Conservation (phyloP, 306 rosid genomes). For the Hippophae tibetana region DNA sequence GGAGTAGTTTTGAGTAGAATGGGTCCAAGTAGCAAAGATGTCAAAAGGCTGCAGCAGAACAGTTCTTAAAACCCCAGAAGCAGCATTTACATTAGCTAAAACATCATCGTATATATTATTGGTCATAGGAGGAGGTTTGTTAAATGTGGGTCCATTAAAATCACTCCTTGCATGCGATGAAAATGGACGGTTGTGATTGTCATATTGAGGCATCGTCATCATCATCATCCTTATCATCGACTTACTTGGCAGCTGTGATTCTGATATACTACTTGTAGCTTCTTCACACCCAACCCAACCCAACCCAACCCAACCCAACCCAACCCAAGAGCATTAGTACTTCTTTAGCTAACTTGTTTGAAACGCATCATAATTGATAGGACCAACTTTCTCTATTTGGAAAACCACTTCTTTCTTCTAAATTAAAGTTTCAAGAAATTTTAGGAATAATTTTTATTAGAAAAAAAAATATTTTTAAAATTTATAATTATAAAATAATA, state of each 20-base stretch:
- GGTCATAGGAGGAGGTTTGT: slow-evolving; percentile 17
- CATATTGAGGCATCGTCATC: slow-evolving; percentile 20
- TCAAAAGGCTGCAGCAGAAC: slow-evolving; percentile 58
- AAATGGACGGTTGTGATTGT: slow-evolving; percentile 47
- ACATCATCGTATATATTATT: slow-evolving; percentile 22
- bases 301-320: slow-evolving; percentile 20
- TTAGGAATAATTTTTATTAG: no score
- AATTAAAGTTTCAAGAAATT: no score
- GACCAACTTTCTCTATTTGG: slow-evolving; percentile 19
- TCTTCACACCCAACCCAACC: slow-evolving; percentile 27
- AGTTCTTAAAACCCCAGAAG: slow-evolving; percentile 21
- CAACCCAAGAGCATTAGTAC: slow-evolving; percentile 16
- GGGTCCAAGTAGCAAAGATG: slow-evolving; percentile 15
- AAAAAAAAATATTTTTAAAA: neutral
- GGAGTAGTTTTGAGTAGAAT: slow-evolving; percentile 27
- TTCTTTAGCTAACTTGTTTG: slow-evolving; percentile 23
- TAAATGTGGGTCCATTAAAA: slow-evolving; percentile 48
- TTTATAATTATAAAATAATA: neutral
- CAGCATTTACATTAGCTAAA: slow-evolving; percentile 9
- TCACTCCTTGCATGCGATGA: slow-evolving; percentile 17
- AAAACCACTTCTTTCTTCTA: slow-evolving; percentile 3
- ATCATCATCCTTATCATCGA: slow-evolving; percentile 30
- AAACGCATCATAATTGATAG: slow-evolving; percentile 10
- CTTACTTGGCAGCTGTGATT: slow-evolving; percentile 24
- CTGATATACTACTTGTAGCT: slow-evolving; percentile 12